phyloP scores from a whole-genome alignment of 2,329 filamentous ascomycete genomes.

The Colletotrichum sp. region DNA sequence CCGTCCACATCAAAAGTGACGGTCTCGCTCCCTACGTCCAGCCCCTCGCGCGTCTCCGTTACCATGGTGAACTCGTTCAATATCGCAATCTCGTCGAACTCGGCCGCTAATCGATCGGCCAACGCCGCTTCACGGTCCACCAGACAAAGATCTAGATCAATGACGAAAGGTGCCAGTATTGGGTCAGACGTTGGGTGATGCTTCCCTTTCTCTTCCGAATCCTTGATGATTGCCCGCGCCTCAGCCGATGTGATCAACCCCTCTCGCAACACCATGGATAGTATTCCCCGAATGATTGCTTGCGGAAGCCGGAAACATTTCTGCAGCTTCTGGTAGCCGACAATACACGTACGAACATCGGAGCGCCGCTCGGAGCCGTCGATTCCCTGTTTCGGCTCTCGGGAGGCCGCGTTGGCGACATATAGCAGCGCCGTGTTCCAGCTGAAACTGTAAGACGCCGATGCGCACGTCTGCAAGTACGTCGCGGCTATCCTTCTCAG shows the following conservation, averaged over 20 bases:
- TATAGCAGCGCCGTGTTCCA: conserved; percentile 5
- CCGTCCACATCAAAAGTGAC: not conserved
- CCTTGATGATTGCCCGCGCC: not conserved
- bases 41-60: not conserved
- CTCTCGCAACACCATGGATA: conserved; percentile 2
- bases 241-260: not conserved
- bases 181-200: not conserved
- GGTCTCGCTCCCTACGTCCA: not conserved
- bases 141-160: not conserved
- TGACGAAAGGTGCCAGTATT: not conserved
- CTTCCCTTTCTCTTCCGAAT: not conserved
- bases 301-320: not conserved
- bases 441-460: not conserved
- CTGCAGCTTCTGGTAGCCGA: conserved; percentile 1
- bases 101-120: not conserved
- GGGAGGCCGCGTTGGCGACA: not conserved
- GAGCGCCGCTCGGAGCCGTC: not conserved
- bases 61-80: conserved; percentile 3
- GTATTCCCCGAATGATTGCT: not conserved
- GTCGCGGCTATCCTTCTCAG: not conserved
- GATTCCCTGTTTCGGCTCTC: not conserved
- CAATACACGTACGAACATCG: not conserved
- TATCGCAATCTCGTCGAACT: conserved; percentile 12
- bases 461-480: not conserved
- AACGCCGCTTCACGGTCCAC: not conserved